Percentiles rank a stretch among this genome's conserved stretches.
Conservation (phyloP, 2,329 filamentous ascomycete species). For the Fusarium haematococcum region DNA sequence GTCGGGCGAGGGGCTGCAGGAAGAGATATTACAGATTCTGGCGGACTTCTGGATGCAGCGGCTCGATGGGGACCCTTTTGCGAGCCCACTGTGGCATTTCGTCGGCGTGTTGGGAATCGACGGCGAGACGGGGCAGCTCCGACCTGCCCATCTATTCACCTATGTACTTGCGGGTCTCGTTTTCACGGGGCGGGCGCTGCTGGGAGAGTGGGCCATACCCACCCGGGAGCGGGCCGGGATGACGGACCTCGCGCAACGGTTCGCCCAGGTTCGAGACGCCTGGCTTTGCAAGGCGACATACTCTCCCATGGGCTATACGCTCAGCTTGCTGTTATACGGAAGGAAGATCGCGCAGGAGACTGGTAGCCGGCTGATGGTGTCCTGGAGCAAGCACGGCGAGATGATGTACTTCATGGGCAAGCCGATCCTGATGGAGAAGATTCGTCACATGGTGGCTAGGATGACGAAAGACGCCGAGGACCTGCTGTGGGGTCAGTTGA, state of each 20-base stretch:
- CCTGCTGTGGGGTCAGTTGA: background rate
- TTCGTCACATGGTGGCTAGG: background rate
- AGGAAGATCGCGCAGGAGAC: constrained; percentile 3
- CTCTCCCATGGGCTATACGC: constrained; percentile 1
- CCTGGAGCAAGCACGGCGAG: background rate
- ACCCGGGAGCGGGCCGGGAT: background rate
- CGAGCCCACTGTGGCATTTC: background rate
- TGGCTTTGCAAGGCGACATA: constrained; percentile 4
- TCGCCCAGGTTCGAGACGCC: background rate
- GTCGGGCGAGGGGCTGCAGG: background rate
- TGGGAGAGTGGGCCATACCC: background rate
- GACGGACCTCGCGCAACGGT: background rate
- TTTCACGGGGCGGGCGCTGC: background rate
- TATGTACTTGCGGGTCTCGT: background rate
- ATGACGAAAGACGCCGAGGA: constrained; percentile 1
- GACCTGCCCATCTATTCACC: background rate
- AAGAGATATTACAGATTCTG: background rate
- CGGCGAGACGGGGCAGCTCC: background rate
- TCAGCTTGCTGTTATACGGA: background rate
- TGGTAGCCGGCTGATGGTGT: background rate
- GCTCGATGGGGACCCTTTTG: background rate
- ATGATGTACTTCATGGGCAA: constrained; percentile 6
- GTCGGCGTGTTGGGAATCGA: background rate
- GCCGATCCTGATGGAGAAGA: background rate
- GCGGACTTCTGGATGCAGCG: background rate